Base-by-base conservation (phyloP, 2,329 filamentous ascomycete species). In the Ophiostoma populinum region DNA sequence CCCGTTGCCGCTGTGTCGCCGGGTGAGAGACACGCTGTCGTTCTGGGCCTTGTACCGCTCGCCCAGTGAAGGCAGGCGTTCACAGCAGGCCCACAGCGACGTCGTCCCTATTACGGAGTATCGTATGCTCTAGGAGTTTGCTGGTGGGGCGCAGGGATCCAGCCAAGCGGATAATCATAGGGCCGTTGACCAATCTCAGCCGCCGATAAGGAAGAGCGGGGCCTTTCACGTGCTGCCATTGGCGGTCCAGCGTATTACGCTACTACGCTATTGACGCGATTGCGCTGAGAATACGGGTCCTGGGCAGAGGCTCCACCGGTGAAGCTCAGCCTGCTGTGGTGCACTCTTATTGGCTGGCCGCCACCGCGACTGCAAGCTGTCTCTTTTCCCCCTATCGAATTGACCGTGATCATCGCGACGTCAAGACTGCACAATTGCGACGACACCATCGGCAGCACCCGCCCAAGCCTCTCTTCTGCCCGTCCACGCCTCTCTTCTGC, bases 331-430 rank as follows among this genome's bases (percentile, higher is more conserved):
- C 28, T 32, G 28, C 19, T 37, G 34, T 36, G 24, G 15, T 26
- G 32, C 13, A 7, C 22, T 35, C 24, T 28, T 19, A 38, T 38
- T 35, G 24, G 32, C 27, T 38, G 26, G 20, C 24, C 12, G 13
- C 24, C 37, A 43, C 41, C 42, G 37, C 40, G 36, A 42, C 39
- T 27, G 39, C 42, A 40, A 43, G 40, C 43, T 40, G 43, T 38
- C 38, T 32, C 31, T 24, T 27, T 22, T 35, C 22, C 36, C 37
- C 37, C 20, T 33, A 28, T 18, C 22, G 11, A 24, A 32, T 24
- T 20, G 28, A 31, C 29, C n/a, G n/a, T n/a, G 30, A 7, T 15
- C 34, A 33, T 27, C 36, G 34, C 25, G 15, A 19, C 17, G 8
- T 12, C 27, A 3, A 17, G 8, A 6, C 10, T n/a, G 13, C 7